phyloP scores from a whole-genome alignment of 345 rosid genomes.

The Eucalyptus sideroxylon region DNA sequence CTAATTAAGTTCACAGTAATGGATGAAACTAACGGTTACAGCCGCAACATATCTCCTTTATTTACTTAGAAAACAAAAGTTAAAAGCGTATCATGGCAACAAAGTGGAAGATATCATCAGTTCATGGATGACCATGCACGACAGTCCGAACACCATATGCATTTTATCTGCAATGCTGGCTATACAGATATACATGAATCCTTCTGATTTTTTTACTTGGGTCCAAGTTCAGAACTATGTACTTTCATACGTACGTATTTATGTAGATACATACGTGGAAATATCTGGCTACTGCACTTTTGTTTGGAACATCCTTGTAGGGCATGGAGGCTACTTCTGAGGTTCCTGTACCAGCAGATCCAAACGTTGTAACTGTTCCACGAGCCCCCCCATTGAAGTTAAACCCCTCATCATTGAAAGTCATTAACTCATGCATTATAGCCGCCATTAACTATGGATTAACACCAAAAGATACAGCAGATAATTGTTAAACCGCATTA shows the following conservation, averaged over 20 bases:
- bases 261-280: not conserved
- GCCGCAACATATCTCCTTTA: not conserved
- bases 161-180: not conserved
- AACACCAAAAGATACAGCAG: not conserved
- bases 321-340: not conserved
- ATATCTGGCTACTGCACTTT: not conserved
- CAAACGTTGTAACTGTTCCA: not conserved
- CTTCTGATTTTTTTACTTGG: not conserved
- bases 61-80: not conserved
- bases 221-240: not conserved
- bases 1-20: not conserved
- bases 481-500: not conserved
- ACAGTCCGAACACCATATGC: not conserved
- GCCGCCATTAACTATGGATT: not conserved
- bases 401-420: not conserved
- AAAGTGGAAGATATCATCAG: not conserved
- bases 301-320: not conserved
- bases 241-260: not conserved
- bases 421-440: not conserved
- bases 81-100: not conserved
- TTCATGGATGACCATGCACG: not conserved
- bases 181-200: not conserved
- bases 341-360: not conserved
- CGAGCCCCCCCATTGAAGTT: not conserved
- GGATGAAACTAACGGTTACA: not conserved